A percentile compares a stretch with the other conserved stretches of the same genome.
These are phyloP conservation scores for Malbranchea zuffiana DNA, from an alignment of 2,329 filamentous ascomycete genomes.

Conservation along the genomic window DNA sequence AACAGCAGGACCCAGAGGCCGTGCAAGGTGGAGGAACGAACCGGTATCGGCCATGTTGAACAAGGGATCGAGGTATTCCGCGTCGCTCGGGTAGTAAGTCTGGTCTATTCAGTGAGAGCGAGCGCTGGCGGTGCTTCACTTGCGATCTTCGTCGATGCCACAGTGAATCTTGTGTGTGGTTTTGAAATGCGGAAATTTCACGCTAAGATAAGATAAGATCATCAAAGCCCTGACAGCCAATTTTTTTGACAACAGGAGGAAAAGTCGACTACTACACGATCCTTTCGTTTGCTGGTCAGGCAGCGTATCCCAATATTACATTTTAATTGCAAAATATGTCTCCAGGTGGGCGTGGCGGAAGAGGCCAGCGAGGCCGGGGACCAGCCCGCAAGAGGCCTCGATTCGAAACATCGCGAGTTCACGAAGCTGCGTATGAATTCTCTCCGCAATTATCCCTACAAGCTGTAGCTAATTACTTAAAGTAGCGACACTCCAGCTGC, in stretches of 20 bases:
- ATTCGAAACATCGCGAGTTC: constrained; percentile 31
- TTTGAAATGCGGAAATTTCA: constrained; percentile 32
- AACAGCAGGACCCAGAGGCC: constrained; percentile 73
- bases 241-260: too few species aligned
- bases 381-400: constrained; percentile 7
- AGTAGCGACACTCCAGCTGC: not conserved
- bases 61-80: constrained; percentile 15
- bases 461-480: too few species aligned
- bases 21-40: constrained; percentile 86
- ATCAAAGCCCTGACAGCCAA: constrained; percentile 6
- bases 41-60: constrained; percentile 70
- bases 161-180: constrained; percentile 13
- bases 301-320: too few species aligned
- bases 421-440: constrained; percentile 28
- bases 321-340: too few species aligned
- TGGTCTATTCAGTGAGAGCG: too few species aligned
- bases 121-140: too few species aligned
- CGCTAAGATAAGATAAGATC: constrained; percentile 40
- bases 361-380: constrained; percentile 5
- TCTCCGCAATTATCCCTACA: not conserved
- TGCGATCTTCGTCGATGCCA: not conserved
- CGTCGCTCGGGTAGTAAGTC: constrained; percentile 3
- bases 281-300: too few species aligned
- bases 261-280: too few species aligned
- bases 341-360: not conserved